Evolutionary conservation across 1,139 yeast genomes (phyloP), one percentile per base, ranked within the genome.

Genomic region (Debaryomycetaceae sp.): DNA sequence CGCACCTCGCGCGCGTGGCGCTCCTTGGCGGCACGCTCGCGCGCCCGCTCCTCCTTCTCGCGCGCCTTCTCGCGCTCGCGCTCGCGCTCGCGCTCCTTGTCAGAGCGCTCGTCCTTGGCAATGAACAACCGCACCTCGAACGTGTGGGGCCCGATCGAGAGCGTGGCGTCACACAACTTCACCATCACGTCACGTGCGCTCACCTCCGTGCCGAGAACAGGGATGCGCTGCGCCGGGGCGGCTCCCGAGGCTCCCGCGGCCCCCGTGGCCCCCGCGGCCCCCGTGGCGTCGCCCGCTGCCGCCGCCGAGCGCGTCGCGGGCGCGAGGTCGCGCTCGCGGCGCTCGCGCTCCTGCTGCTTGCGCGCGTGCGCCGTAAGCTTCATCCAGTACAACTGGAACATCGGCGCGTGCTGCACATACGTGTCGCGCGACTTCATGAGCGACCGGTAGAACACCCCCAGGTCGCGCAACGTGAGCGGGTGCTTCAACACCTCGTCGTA

Each of bases 131-230:
- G 65, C 5, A 83, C 71, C 26, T 81, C 88, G 52, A 85, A 84
- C 1, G 63, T 58, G 56, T 91, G 98, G 0, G 96, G 96, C 0
- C 96, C 97, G 23, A 83, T 65, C 4, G 68, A 65, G 60, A 88
- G 56, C 1, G 65, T 59, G 35, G 89, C 78, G 44, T 89, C 96
- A 45, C 93, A 77, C 36, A 91, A 60, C 49, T 86, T 86, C 36
- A 86, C 83, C 96, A 89, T 88, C 32, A 80, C 80, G 43, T 91
- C 97, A 43, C 94, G 65, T 21, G 82, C 82, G 51, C 76, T 76
- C 7, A 65, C 66, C 10, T 70, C 70, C 23, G 58, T 46, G 5
- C 68, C 63, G 29, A 69, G 54, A 23, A 72, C 63, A 22, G 81
- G 68, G 10, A 54, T 52, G 23, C 71, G 40, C 22, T 57, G 58